Conservation (phyloP, 2,329 filamentous ascomycete species). For the Paraphoma sp. region DNA sequence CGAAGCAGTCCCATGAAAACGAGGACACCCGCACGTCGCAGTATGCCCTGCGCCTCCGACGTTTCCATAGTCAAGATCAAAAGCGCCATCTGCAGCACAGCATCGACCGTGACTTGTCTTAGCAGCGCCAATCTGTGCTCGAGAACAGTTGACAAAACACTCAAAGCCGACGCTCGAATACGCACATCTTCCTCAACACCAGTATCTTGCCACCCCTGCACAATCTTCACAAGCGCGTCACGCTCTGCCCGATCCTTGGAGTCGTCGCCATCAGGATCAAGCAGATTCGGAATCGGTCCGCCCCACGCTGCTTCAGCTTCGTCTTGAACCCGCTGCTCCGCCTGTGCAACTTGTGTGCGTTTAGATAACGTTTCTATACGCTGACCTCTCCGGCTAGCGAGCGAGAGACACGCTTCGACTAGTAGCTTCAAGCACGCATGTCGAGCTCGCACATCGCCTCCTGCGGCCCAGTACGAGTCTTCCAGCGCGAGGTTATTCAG, state of each 20-base stretch:
- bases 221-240: constrained; percentile 63
- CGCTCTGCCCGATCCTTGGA: constrained; percentile 47
- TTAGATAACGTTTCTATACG: constrained; percentile 65
- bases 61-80: constrained; percentile 69
- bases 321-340: constrained; percentile 55
- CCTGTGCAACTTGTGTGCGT: constrained; percentile 61
- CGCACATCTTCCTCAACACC: constrained; percentile 71
- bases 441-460: neutral
- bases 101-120: constrained; percentile 47
- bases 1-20: constrained; percentile 67
- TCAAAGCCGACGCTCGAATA: constrained; percentile 72
- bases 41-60: constrained; percentile 65
- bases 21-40: constrained; percentile 71
- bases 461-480: constrained; percentile 24
- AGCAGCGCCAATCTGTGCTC: constrained; percentile 60
- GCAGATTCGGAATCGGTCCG: constrained; percentile 53
- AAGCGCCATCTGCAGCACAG: constrained; percentile 68
- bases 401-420: constrained; percentile 65
- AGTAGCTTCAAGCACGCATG: constrained; percentile 42
- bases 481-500: constrained; percentile 31
- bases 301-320: constrained; percentile 63
- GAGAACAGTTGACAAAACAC: constrained; percentile 66
- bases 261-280: constrained; percentile 37
- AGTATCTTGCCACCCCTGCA: constrained; percentile 72
- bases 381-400: constrained; percentile 69